These are phyloP conservation scores for Magnolia officinalis DNA, from an alignment of 164 flowering plant genomes.

Conservation along the genomic window DNA sequence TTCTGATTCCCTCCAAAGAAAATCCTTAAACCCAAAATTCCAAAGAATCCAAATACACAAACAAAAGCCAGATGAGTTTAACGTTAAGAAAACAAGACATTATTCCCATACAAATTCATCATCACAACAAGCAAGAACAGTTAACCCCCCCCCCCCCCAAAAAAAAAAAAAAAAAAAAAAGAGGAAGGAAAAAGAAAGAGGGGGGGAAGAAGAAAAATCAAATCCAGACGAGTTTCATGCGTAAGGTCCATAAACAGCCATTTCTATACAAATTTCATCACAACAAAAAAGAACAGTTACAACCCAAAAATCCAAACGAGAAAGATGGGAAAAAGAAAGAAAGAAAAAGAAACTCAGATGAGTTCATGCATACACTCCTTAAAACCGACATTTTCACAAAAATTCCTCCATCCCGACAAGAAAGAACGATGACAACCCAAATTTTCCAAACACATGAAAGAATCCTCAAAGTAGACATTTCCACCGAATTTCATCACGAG, in stretches of 20 bases:
- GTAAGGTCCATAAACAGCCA: neutral
- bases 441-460: neutral
- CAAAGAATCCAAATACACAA: too few relatives aligned
- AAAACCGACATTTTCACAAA: neutral
- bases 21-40: too few relatives aligned
- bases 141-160: too few relatives aligned
- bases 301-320: neutral
- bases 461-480: neutral
- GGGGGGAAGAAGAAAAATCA: neutral
- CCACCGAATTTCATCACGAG: neutral
- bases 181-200: neutral
- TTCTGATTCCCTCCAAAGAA: too few relatives aligned
- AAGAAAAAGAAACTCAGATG: too few relatives aligned
- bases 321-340: neutral
- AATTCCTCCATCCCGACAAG: neutral
- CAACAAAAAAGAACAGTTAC: neutral
- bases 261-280: neutral
- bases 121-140: neutral
- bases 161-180: neutral
- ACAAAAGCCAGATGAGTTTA: too few relatives aligned
- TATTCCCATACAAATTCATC: neutral
- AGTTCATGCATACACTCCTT: too few relatives aligned
- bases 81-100: too few relatives aligned
- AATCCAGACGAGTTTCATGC: neutral
- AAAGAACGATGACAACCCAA: neutral